Conservation (phyloP, 1,284 basidiomycete species). For the Malassezia equina region DNA sequence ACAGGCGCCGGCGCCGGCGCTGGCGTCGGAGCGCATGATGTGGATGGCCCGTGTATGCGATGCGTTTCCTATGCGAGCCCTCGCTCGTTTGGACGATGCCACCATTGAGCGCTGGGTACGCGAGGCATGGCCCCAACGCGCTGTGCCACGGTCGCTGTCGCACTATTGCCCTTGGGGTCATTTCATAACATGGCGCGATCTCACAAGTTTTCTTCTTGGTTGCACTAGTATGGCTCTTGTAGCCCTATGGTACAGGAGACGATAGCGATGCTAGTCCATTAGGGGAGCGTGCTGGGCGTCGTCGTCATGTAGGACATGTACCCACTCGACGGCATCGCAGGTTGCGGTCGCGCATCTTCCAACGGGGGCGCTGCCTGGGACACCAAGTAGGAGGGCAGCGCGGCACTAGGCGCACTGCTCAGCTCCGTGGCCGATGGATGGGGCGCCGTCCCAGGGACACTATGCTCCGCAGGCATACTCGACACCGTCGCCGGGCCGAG, state of each 20-base stretch:
- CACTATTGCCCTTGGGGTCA: background rate
- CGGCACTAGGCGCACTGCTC: background rate
- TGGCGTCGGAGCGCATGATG: slow-evolving; percentile 70
- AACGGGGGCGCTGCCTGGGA: background rate
- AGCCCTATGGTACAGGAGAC: background rate
- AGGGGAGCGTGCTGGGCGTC: background rate
- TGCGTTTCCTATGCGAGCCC: slow-evolving; percentile 67
- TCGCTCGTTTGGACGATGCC: slow-evolving; percentile 59
- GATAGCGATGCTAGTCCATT: background rate
- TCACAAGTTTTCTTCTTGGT: background rate
- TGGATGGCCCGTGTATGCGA: slow-evolving; percentile 92
- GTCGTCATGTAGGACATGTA: background rate
- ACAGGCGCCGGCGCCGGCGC: slow-evolving; percentile 63
- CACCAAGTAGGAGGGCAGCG: background rate
- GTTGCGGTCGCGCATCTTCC: background rate
- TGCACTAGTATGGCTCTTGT: background rate
- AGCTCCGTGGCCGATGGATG: background rate
- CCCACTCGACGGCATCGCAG: background rate
- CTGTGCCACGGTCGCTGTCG: slow-evolving; percentile 19
- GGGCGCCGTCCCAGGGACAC: background rate
- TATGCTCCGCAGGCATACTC: background rate
- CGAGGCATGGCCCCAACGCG: slow-evolving; percentile 45
- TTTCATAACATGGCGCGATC: background rate
- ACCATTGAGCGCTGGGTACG: slow-evolving; percentile 38
- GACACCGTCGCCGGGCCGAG: background rate